A percentile compares a stretch with the other conserved stretches of the same genome.
Evolutionary conservation across 1,139 yeast species (phyloP).

Genomic region (Citeromyces hawaiiensis): DNA sequence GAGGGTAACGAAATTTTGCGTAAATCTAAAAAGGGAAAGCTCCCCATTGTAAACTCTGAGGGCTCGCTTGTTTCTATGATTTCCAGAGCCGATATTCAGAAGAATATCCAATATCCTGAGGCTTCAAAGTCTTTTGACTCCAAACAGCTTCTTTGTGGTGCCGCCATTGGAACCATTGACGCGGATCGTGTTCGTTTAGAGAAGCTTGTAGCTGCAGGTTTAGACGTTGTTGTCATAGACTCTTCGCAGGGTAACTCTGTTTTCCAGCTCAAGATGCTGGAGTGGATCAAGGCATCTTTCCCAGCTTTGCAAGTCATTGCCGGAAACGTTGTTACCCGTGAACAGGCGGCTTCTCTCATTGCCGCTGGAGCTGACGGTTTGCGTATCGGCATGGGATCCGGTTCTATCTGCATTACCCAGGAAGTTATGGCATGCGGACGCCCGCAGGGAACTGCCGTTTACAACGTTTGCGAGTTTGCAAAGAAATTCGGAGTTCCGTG

Average conservation of each 20-base stretch:
- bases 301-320: constrained; percentile 84
- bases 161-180: constrained; percentile 90
- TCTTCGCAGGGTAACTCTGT: constrained; percentile 96
- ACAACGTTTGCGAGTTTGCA: constrained; percentile 78
- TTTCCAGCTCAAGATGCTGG: constrained; percentile 87
- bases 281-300: constrained; percentile 74
- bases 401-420: constrained; percentile 97
- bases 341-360: constrained; percentile 93
- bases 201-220: constrained; percentile 87
- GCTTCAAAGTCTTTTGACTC: constrained; percentile 91
- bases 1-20: constrained; percentile 89
- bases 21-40: constrained; percentile 92
- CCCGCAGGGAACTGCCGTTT: constrained; percentile 98
- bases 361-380: constrained; percentile 97
- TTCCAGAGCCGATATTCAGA: constrained; percentile 93
- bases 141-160: constrained; percentile 96
- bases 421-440: constrained; percentile 99
- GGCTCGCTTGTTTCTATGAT: constrained; percentile 78
- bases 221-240: constrained; percentile 91
- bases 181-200: constrained; percentile 78
- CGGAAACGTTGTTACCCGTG: constrained; percentile 98
- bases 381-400: constrained; percentile 99
- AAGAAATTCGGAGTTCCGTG: constrained; percentile 88
- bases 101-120: constrained; percentile 84
- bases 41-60: constrained; percentile 74